A percentile compares a stretch with the other conserved stretches of the same genome.
phyloP scores from a whole-genome alignment of 2,329 filamentous ascomycete genomes.

The Aspergillus tubingensis region DNA sequence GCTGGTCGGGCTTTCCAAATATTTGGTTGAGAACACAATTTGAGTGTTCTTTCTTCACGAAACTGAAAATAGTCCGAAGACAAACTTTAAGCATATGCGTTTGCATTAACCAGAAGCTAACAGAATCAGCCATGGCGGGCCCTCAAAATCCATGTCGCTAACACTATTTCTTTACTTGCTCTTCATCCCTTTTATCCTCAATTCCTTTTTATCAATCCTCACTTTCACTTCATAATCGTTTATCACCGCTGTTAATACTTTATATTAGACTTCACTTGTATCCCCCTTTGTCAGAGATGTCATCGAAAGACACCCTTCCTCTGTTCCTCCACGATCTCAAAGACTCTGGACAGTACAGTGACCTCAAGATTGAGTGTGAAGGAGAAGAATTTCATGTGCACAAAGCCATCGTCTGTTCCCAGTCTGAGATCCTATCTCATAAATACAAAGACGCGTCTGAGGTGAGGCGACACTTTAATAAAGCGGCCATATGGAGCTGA shows the following conservation, averaged over 20 bases:
- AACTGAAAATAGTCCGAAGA: too few species aligned
- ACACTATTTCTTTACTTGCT: too few species aligned
- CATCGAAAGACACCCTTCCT: background rate
- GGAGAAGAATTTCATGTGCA: background rate
- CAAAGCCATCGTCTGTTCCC: background rate
- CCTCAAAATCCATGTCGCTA: too few species aligned
- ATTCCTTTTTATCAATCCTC: too few species aligned
- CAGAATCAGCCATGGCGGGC: too few species aligned
- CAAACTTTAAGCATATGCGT: too few species aligned
- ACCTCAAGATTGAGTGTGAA: background rate
- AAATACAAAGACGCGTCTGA: background rate
- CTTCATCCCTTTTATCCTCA: too few species aligned
- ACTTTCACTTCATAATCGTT: too few species aligned
- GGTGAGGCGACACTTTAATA: background rate
- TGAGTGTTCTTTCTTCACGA: too few species aligned
- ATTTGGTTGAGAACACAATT: too few species aligned
- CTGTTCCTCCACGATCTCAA: background rate
- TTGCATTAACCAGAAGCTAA: too few species aligned
- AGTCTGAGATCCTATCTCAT: background rate
- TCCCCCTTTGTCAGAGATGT: background rate
- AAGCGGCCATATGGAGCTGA: background rate
- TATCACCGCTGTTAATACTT: background rate
- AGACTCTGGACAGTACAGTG: background rate
- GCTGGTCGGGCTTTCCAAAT: too few species aligned
- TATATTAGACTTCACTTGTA: background rate